Base-by-base conservation (phyloP, 352 stramenopile genomes). In the Plasmopara muralis region DNA sequence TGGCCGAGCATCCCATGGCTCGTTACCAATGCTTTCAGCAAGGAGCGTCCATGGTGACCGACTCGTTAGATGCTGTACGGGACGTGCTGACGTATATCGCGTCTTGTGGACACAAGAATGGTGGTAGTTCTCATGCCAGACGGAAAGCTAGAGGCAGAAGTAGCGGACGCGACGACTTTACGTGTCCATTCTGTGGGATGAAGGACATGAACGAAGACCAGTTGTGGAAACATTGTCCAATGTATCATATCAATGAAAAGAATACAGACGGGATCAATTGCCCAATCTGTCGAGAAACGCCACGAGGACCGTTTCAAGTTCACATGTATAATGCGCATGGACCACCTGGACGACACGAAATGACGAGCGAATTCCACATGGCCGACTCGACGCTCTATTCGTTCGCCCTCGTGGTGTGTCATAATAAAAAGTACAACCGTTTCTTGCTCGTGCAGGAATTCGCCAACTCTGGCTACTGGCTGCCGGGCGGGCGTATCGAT, bases 381-480 rank as follows among this genome's bases (percentile, higher is more conserved):
- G 64, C 63, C 29, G 83, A 90, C 14, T 82, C 63, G 35, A 70
- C 66, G 30, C 64, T 93, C 18, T 93, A 91, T 60, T 83, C 80
- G 40, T 93, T 93, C 47, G 83, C 83, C 16, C 70, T 93, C 15
- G 83, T 93, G 29, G 83, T 93, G 39, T 89, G 77, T 53, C 72
- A 86, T 62, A 87, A 91, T 64, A 83, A 74, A 54, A 83, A 89
- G 49, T 83, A 73, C 60, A 89, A 93, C 43, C 74, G 68, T 47
- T 93, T 89, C 53, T 62, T 93, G 53, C 69, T 93, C 13, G 83
- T 93, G 29, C 83, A 93, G 53, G 83, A 93, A 53, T 91, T 91
- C 64, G 83, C 80, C 15, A 90, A 88, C 54, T 91, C 77, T 16
- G 83, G 83, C 38, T 93, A 83, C 57, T 93, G 83, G 83, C 49